Evolutionary conservation across 129 eudicot genomes (phyloP), one percentile per base, ranked within the genome.

Genomic region (Lactuca saligna): DNA sequence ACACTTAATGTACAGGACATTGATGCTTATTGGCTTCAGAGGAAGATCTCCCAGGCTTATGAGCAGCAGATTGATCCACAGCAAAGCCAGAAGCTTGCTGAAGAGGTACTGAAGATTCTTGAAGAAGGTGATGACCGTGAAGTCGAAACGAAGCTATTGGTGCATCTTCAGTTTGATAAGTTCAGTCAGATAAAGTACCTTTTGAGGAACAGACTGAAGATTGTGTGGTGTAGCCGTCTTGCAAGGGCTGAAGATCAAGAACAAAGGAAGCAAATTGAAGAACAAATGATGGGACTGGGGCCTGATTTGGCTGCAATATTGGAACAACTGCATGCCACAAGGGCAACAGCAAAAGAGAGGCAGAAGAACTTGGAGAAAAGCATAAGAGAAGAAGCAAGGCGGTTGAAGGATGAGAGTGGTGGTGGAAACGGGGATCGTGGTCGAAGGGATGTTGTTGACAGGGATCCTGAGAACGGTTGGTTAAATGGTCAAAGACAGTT

Each of bases 1-100:
- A 73, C 82, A n/a, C 72, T 92, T 79, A 92, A 89, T 74, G 98
- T 92, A 50, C 96, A 89, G 60, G 96, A 92, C 51, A 82, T 92
- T 63, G 98, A 92, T 88, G 98, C 96, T 46, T 92, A 88, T 76
- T 92, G 98, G 98, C 98, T 88, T 79, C 98, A 92, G 68, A 84
- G 98, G 80, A 92, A 88, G 80, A 88, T 92, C 16, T 86, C 96
- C 5, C 95, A 88, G 65, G 96, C 98, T 38, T 92, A 88, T 78
- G 98, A 86, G 50, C 85, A 86, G 71, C 89, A 93, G 82, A 93
- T 89, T 75, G 98, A 93, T 79, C 95, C 98, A 5, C 98, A 93
- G 57, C 95, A 87, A 81, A 86, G 98, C 73, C 95, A 86, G 77
- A 84, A 79, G 62, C 98, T 93, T 63, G 96, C 98, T 12, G 98